Conservation (phyloP, 2,329 filamentous ascomycete genomes). For the Xylariaceae sp. region DNA sequence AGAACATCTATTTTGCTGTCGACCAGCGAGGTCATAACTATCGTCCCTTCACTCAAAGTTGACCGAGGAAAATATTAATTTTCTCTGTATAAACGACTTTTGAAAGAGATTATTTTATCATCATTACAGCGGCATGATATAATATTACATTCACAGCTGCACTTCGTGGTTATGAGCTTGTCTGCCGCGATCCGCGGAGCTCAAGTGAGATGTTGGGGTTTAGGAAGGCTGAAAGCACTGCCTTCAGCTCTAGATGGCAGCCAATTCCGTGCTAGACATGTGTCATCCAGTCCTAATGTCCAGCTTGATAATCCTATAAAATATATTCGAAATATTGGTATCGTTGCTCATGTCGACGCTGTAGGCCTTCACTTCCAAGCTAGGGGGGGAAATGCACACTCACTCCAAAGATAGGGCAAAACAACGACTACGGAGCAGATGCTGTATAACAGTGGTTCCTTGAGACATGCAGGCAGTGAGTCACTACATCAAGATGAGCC, state of each 20-base stretch:
- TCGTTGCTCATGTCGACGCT: slow-evolving; percentile 98
- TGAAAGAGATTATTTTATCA: not conserved
- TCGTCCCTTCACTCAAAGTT: no score
- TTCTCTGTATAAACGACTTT: not conserved
- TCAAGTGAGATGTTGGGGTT: slow-evolving; percentile 33
- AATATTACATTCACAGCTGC: not conserved
- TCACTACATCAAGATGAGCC: slow-evolving; percentile 9
- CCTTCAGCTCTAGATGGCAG: slow-evolving; percentile 20
- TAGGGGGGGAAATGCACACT: not conserved
- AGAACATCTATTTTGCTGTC: no score
- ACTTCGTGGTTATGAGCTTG: slow-evolving; percentile 35
- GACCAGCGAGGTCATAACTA: no score
- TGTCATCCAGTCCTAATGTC: slow-evolving; percentile 24
- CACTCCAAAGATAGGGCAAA: slow-evolving; percentile 67
- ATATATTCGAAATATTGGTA: slow-evolving; percentile 91
- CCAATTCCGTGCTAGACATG: slow-evolving; percentile 20
- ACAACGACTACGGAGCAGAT: slow-evolving; percentile 99
- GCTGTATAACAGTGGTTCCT: slow-evolving; percentile 95
- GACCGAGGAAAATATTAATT: not conserved
- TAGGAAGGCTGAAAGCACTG: slow-evolving; percentile 26
- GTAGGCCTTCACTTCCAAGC: slow-evolving; percentile 45
- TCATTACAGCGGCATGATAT: slow-evolving; percentile 10
- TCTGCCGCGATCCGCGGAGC: slow-evolving; percentile 33
- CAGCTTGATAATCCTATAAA: slow-evolving; percentile 52
- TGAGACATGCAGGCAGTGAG: slow-evolving; percentile 77